A percentile compares a stretch with the other conserved stretches of the same genome.
phyloP scores from a whole-genome alignment of 345 rosid genomes.

The Eucalyptus tenuipes region DNA sequence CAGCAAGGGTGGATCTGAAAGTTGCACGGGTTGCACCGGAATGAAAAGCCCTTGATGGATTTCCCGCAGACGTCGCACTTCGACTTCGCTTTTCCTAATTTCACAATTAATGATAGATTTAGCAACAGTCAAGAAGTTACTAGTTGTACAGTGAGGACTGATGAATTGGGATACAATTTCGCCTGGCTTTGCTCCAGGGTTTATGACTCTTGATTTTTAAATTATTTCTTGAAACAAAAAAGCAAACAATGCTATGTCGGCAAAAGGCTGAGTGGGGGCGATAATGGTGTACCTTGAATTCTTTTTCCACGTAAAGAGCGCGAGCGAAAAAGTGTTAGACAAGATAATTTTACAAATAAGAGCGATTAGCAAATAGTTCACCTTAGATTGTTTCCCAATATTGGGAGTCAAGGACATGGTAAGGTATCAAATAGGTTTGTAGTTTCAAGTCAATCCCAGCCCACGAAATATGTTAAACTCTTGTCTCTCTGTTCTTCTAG shows the following conservation, averaged over 20 bases:
- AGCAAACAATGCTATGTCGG: neutral
- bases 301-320: neutral
- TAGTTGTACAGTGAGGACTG: neutral
- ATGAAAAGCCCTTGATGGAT: conserved; percentile 52
- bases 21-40: conserved; percentile 58
- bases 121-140: neutral
- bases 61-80: conserved; percentile 72
- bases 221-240: neutral
- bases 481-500: neutral
- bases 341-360: neutral
- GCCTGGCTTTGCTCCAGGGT: neutral
- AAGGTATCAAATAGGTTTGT: neutral
- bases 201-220: neutral
- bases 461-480: neutral
- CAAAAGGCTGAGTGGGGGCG: neutral
- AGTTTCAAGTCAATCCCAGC: neutral
- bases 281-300: neutral
- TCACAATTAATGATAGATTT: conserved; percentile 7
- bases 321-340: neutral
- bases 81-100: conserved; percentile 55
- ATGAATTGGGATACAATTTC: neutral
- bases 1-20: conserved; percentile 93
- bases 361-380: neutral
- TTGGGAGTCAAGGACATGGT: neutral
- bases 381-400: neutral